These are phyloP conservation scores for Chrysanthemum lavandulifolium DNA, from an alignment of 129 eudicot genomes.

Conservation along the genomic window DNA sequence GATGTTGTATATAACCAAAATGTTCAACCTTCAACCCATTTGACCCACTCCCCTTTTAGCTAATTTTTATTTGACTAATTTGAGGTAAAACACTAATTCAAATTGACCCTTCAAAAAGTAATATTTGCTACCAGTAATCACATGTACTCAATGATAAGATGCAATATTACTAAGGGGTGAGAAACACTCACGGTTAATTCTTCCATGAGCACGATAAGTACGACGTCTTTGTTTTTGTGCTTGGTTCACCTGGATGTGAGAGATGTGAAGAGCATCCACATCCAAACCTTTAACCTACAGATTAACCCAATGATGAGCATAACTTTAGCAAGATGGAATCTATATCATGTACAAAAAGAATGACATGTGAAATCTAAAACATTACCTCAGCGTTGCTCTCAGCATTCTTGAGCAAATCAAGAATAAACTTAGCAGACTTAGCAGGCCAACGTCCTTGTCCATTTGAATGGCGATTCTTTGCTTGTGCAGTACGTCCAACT, in stretches of 20 bases:
- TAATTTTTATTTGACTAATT: not conserved
- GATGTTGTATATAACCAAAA: too few relatives aligned
- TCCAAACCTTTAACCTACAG: slow-evolving; percentile 58
- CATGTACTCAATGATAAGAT: not conserved
- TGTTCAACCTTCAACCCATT: not conserved
- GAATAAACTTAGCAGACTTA: slow-evolving; percentile 54
- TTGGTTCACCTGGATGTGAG: slow-evolving; percentile 67
- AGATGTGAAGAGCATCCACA: slow-evolving; percentile 58
- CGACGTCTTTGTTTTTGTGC: slow-evolving; percentile 65
- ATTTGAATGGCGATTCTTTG: slow-evolving; percentile 60
- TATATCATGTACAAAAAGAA: not conserved
- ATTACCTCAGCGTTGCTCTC: slow-evolving; percentile 67
- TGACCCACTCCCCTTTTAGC: not conserved
- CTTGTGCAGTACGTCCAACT: slow-evolving; percentile 72
- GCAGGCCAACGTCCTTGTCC: slow-evolving; percentile 79
- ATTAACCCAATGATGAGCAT: not conserved
- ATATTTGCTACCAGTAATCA: not conserved
- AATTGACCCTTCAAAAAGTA: too few relatives aligned
- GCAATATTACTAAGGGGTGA: not conserved
- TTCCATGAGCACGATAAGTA: slow-evolving; percentile 64
- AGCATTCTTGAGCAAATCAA: slow-evolving; percentile 62
- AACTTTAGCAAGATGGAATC: not conserved
- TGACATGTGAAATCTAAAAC: not conserved
- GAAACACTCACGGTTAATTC: slow-evolving; percentile 55
- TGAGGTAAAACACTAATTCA: not conserved